Percentiles rank a stretch among this genome's conserved stretches.
phyloP scores from a whole-genome alignment of 23 red algal species.

The Gracilaria vermiculophylla region DNA sequence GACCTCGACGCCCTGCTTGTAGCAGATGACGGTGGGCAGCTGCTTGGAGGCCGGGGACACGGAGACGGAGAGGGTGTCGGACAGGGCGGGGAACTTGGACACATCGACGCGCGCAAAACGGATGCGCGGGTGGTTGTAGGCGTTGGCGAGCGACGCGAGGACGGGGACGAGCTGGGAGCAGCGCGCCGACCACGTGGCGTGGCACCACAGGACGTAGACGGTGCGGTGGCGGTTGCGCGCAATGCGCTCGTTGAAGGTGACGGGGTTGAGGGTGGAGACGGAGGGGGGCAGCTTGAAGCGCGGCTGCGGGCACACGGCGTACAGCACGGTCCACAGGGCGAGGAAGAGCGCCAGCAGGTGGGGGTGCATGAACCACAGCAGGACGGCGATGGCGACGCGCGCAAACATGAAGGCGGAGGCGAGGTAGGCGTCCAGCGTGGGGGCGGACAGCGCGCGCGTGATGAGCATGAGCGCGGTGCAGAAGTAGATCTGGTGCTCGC shows the following conservation, averaged over 20 bases:
- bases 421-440: conserved; percentile 64
- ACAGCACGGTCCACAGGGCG: conserved; percentile 45
- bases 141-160: conserved; percentile 49
- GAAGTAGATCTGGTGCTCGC: conserved; percentile 77
- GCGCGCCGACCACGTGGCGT: conserved; percentile 79
- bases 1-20: conserved; percentile 65
- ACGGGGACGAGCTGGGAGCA: conserved; percentile 79
- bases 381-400: conserved; percentile 47
- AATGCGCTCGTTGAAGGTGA: conserved; percentile 62
- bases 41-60: conserved; percentile 46
- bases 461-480: conserved; percentile 31
- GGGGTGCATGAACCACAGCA: conserved; percentile 50
- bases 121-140: conserved; percentile 57
- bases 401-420: conserved; percentile 61
- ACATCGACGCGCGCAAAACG: conserved; percentile 68
- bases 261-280: conserved; percentile 45
- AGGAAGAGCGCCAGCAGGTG: conserved; percentile 39
- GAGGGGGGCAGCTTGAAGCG: conserved; percentile 31
- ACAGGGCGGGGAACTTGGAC: conserved; percentile 38
- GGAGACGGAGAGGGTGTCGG: conserved; percentile 39
- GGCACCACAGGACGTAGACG: conserved; percentile 65
- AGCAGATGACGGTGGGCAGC: conserved; percentile 67
- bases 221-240: conserved; percentile 43
- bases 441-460: conserved; percentile 57
- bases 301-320: conserved; percentile 65